Evolutionary conservation across 2,329 filamentous ascomycete genomes (phyloP).

Genomic region (Davidsoniella virescens): DNA sequence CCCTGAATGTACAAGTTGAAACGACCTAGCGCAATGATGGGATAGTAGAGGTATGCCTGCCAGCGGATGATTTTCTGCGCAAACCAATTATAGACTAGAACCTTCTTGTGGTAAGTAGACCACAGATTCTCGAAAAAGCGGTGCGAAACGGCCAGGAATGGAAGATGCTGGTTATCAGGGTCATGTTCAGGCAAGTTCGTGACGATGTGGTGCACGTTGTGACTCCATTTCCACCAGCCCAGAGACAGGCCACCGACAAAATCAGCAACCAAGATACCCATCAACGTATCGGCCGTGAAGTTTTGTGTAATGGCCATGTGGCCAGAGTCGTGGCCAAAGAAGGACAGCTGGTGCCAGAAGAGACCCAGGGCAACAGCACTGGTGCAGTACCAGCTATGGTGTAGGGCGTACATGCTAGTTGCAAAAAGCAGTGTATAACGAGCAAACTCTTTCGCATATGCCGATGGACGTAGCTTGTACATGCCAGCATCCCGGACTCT

Average conservation of each 20-base stretch:
- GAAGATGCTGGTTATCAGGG: conserved; percentile 84
- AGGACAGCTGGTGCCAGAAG: conserved; percentile 90
- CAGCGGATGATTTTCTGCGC: conserved; percentile 54
- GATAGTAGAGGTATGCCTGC: conserved; percentile 72
- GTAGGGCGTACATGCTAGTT: conserved; percentile 45
- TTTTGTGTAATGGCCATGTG: conserved; percentile 96
- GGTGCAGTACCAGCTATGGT: conserved; percentile 46
- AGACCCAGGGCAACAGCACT: conserved; percentile 63
- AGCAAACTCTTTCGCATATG: conserved; percentile 57
- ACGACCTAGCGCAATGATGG: conserved; percentile 61
- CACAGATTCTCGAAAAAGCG: conserved; percentile 56
- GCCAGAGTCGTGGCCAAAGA: conserved; percentile 84
- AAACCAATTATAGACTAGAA: conserved; percentile 63
- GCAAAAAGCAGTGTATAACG: conserved; percentile 53
- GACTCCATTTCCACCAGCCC: conserved; percentile 94
- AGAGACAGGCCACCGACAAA: conserved; percentile 78
- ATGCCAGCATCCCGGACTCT: conserved; percentile 58
- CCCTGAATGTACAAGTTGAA: conserved; percentile 78
- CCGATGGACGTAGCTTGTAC: conserved; percentile 68
- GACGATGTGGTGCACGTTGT: conserved; percentile 93
- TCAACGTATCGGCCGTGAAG: conserved; percentile 65
- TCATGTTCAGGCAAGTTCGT: conserved; percentile 93
- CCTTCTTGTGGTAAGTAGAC: conserved; percentile 68
- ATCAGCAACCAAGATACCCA: conserved; percentile 82
- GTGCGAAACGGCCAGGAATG: conserved; percentile 76